These are phyloP conservation scores for Plasmodium adleri DNA, from an alignment of 169 alveolate genomes.

Conservation along the genomic window DNA sequence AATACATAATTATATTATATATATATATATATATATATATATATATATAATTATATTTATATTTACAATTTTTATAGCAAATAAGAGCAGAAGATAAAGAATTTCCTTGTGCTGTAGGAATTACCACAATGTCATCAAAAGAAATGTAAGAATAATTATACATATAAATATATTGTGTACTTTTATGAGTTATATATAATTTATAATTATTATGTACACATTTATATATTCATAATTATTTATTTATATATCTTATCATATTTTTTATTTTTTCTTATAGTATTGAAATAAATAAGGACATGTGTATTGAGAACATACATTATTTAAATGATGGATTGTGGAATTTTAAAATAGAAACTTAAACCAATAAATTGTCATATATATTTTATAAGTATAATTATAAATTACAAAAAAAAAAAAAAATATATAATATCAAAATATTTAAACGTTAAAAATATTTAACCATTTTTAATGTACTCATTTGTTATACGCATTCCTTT, in stretches of 20 bases:
- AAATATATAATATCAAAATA: too few species aligned
- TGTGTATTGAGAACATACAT: conserved; percentile 94
- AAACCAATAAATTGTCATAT: not conserved
- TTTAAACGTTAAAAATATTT: too few species aligned
- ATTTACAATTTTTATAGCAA: conserved; percentile 79
- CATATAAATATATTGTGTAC: too few species aligned
- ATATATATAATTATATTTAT: not conserved
- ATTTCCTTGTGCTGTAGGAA: conserved; percentile 97
- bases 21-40: conserved; percentile 28
- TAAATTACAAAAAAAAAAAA: too few species aligned
- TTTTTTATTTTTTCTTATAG: conserved; percentile 60
- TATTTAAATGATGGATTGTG: conserved; percentile 96
- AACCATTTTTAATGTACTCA: too few species aligned
- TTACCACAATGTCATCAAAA: conserved; percentile 93
- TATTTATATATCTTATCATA: not conserved
- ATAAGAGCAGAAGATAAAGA: conserved; percentile 94
- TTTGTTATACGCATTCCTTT: too few species aligned
- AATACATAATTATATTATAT: conserved; percentile 13
- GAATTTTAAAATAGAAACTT: conserved; percentile 82
- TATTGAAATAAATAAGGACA: conserved; percentile 90
- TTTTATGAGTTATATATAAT: not conserved
- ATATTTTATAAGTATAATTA: too few species aligned
- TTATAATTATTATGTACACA: not conserved
- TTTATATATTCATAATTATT: not conserved
- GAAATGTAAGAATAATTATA: conserved; percentile 87